Base-by-base conservation (phyloP, 2,329 filamentous ascomycete species). In the Ceratocystis cubensis region DNA sequence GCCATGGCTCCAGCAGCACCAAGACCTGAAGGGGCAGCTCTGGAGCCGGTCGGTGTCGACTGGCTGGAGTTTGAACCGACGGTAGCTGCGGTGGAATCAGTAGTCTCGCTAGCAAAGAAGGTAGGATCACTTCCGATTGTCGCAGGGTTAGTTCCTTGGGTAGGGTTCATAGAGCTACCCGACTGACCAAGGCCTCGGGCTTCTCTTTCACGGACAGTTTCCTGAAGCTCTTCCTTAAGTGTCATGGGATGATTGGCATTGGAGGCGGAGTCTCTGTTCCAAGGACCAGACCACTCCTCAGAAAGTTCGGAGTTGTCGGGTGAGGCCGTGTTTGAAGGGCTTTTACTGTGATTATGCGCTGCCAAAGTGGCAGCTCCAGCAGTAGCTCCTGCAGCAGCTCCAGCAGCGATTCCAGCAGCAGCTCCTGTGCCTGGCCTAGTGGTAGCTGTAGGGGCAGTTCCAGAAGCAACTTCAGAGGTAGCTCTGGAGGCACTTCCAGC, bases 151-250 rank as follows among this genome's bases (percentile, higher is more conserved):
- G 41, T 62, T 61, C 64, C 50, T 68, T 44, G 30, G 28, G 28
- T 48, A 30, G 28, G 37, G 37, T 4, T 15, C 8, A 41, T 37
- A 48, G 45, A 28, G 50, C 13, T 53, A 37, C 41, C 44, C 50
- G 50, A 17, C 13, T 41, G 62, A 5, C 37, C 17, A n/a, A 62
- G 45, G 3, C 25, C 44, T 22, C 50, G 61, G 41, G 7, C 10
- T 22, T 68, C 67, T 53, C 65, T 68, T 5, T 66, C 67, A 20
- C 66, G 64, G 8, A 68, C 67, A 57, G 53, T 30, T 17, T 65
- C 64, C 44, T 66, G 64, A 20, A 68, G 64, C 64, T 68, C 64
- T 45, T 68, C 67, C 48, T 68, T 68, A 13, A 68, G 61, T 28
- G 65, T 63, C 50, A 45, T 64, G 2, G 59, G 61, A 20, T 15